Base-by-base conservation (phyloP, 805 yeast species). In the Grigorovia transvaalensis region DNA sequence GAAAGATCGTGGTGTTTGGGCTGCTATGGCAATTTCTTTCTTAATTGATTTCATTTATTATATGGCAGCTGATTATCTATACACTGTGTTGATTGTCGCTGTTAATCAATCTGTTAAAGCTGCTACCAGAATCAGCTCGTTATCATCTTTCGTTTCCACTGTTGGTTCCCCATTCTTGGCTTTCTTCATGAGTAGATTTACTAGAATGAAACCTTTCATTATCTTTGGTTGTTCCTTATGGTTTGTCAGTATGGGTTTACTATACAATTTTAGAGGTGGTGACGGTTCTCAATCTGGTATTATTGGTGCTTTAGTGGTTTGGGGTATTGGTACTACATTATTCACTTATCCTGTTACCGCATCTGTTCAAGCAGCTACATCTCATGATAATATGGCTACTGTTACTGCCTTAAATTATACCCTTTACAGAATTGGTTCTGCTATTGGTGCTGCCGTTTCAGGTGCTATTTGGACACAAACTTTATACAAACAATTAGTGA, bases 311-410 rank as follows among this genome's bases (percentile, higher is more conserved):
- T 72, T 79, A 56, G 77, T 82, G 61, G 61, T 84, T 18, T 66
- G 82, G 56, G 90, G 90, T 57, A 75, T 85, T 53, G 89, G 88
- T 59, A 86, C 86, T 45, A 87, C 87, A 17, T 78, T 84, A 65
- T 81, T 83, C 71, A 80, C 87, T 15, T 82, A 81, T 59, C 74
- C 84, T 4, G 73, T 81, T 11, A 85, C 80, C 60, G 82, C 80
- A 4, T 76, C 85, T 29, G 76, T 81, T 53, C 82, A 80, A 61
- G 72, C 86, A 0, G 71, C 78, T 52, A 75, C 71, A 54, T 50
- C 57, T 33, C 90, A 84, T 66, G 82, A 80, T 60, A 75, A 78
- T 62, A 75, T 85, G 80, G 86, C 87, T 11, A 75, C 79, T 46
- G 74, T 80, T 43, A 75, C 82, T 43, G 75, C 88, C 0, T 64